Conservation (phyloP, 208 protist species). For the Spongospora subterranea region DNA sequence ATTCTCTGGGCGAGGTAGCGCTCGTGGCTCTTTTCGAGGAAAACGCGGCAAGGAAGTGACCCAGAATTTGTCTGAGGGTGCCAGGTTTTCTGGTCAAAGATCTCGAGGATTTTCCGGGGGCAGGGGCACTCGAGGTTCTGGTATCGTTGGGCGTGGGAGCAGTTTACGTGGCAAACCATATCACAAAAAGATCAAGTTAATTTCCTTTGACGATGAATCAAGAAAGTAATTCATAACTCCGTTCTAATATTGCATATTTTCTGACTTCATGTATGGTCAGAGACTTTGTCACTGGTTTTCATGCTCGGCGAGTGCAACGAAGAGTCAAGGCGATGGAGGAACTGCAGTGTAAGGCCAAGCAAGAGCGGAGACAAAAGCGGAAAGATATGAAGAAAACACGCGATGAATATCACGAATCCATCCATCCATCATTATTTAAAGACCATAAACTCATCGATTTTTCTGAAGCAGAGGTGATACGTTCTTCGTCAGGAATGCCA, state of each 20-base stretch:
- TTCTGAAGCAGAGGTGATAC: not conserved
- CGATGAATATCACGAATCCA: not conserved
- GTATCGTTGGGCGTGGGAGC: too few species aligned
- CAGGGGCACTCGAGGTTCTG: too few species aligned
- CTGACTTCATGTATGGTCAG: not conserved
- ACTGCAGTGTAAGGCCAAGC: not conserved
- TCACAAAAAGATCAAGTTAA: constrained; percentile 32
- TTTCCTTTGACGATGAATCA: constrained; percentile 41
- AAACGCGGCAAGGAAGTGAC: too few species aligned
- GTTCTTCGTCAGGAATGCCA: not conserved
- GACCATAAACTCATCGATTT: constrained; percentile 47
- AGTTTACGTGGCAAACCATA: not conserved
- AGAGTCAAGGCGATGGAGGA: not conserved
- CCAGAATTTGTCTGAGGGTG: too few species aligned
- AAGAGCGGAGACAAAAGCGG: not conserved
- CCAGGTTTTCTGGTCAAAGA: too few species aligned
- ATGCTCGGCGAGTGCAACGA: not conserved
- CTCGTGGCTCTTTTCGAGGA: too few species aligned
- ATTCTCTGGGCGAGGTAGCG: too few species aligned
- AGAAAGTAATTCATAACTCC: not conserved
- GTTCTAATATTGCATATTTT: not conserved
- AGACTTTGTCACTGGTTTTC: constrained; percentile 39
- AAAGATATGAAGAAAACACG: not conserved
- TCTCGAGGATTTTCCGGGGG: too few species aligned
- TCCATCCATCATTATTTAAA: constrained; percentile 26